Conservation (phyloP, 2,329 filamentous ascomycete species). For the Alternaria brassicicola region DNA sequence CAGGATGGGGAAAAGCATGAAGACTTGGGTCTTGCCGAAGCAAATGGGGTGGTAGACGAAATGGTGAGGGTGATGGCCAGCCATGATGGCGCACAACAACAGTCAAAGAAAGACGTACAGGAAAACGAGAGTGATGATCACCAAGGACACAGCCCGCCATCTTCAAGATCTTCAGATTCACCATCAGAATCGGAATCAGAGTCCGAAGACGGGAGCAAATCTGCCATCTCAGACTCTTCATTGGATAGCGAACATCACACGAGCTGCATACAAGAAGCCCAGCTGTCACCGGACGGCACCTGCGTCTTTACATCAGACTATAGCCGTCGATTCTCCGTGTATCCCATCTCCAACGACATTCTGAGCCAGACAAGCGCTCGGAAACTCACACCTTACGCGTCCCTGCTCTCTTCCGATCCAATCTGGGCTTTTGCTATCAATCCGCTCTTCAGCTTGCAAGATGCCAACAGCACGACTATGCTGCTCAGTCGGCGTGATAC, state of each 20-base stretch:
- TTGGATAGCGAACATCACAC: constrained; percentile 1
- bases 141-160: background rate
- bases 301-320: constrained; percentile 61
- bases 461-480: constrained; percentile 57
- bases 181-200: constrained; percentile 6
- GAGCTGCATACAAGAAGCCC: constrained; percentile 39
- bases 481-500: constrained; percentile 60
- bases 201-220: background rate
- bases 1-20: background rate
- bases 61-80: background rate
- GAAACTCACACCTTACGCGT: constrained; percentile 54
- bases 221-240: background rate
- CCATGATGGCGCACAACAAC: background rate
- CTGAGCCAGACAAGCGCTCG: constrained; percentile 8
- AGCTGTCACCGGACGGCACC: constrained; percentile 60
- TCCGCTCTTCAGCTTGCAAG: constrained; percentile 60
- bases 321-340: constrained; percentile 62
- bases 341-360: constrained; percentile 26
- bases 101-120: background rate
- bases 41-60: background rate
- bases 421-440: constrained; percentile 62
- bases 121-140: background rate
- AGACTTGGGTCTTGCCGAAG: background rate
- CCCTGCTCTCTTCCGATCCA: constrained; percentile 54
- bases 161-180: background rate